Conservation (phyloP, 106 monocot species). For the Dendrobium chrysotoxum region DNA sequence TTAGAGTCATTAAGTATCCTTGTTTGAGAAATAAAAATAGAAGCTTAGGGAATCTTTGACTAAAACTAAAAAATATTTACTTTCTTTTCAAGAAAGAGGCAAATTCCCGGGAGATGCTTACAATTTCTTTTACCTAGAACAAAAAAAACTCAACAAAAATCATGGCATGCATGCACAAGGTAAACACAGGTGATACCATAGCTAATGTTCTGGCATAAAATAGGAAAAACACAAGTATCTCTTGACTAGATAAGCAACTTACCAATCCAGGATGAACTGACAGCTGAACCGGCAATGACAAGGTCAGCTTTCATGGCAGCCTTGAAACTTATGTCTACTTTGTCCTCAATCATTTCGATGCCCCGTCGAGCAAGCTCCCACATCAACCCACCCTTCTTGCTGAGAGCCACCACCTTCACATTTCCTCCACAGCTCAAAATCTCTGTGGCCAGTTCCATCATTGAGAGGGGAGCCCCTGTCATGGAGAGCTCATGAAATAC, state of each 20-base stretch:
- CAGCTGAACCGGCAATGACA: slow-evolving; percentile 86
- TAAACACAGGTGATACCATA: background rate
- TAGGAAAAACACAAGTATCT: background rate
- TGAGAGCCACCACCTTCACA: slow-evolving; percentile 68
- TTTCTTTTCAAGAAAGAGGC: background rate
- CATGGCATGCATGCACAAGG: background rate
- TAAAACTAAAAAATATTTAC: background rate
- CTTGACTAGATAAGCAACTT: slow-evolving; percentile 10
- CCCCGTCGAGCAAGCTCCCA: slow-evolving; percentile 65
- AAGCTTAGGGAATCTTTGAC: background rate
- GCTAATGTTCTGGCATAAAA: background rate
- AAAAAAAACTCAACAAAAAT: background rate
- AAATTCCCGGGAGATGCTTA: background rate
- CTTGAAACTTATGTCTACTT: slow-evolving; percentile 56
- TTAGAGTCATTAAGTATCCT: background rate
- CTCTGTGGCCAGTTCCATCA: slow-evolving; percentile 92
- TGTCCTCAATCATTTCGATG: slow-evolving; percentile 69
- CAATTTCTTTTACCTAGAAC: background rate
- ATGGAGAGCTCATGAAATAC: slow-evolving; percentile 94
- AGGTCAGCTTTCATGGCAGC: slow-evolving; percentile 73
- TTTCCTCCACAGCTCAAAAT: slow-evolving; percentile 75
- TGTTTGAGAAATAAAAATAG: background rate
- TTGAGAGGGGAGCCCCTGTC: slow-evolving; percentile 92
- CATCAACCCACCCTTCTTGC: slow-evolving; percentile 79
- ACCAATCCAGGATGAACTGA: slow-evolving; percentile 96